phyloP scores from a whole-genome alignment of 768 basidiomycete species.

The Phaeotremella fagi region DNA sequence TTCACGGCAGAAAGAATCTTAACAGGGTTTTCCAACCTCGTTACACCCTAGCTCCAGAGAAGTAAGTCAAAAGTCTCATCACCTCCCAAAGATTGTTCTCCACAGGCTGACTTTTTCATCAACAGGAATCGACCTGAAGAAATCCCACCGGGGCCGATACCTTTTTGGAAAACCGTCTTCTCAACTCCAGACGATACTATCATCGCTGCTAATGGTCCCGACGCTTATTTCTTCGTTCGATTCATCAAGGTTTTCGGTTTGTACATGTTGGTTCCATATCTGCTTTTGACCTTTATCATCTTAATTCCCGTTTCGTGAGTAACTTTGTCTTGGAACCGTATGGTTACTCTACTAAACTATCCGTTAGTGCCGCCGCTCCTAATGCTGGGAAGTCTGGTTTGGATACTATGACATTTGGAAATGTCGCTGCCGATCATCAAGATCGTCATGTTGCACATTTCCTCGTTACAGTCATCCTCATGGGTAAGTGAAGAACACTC shows the following conservation, averaged over 20 bases:
- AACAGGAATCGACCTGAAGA: constrained; percentile 33
- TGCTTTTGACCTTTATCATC: constrained; percentile 42
- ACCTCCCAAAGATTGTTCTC: neutral
- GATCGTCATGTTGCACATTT: constrained; percentile 45
- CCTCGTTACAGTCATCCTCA: constrained; percentile 42
- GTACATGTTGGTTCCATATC: constrained; percentile 47
- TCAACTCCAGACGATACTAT: constrained; percentile 30
- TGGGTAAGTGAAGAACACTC: constrained; percentile 5
- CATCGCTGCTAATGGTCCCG: constrained; percentile 45
- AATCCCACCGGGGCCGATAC: constrained; percentile 28
- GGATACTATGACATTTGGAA: constrained; percentile 48
- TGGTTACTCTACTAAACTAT: neutral
- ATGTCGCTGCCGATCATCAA: constrained; percentile 33
- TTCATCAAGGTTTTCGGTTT: constrained; percentile 48
- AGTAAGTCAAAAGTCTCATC: constrained; percentile 11
- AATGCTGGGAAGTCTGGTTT: constrained; percentile 37
- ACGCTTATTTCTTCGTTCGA: constrained; percentile 48
- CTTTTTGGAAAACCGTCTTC: constrained; percentile 41
- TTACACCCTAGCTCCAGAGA: constrained; percentile 33
- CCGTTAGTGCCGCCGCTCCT: constrained; percentile 29
- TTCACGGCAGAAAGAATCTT: constrained; percentile 28
- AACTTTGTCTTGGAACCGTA: neutral
- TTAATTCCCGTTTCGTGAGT: constrained; percentile 45
- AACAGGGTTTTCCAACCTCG: constrained; percentile 39
- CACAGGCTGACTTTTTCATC: neutral